Base-by-base conservation (phyloP, 2,329 filamentous ascomycete species). In the Verticillium klebahnii region DNA sequence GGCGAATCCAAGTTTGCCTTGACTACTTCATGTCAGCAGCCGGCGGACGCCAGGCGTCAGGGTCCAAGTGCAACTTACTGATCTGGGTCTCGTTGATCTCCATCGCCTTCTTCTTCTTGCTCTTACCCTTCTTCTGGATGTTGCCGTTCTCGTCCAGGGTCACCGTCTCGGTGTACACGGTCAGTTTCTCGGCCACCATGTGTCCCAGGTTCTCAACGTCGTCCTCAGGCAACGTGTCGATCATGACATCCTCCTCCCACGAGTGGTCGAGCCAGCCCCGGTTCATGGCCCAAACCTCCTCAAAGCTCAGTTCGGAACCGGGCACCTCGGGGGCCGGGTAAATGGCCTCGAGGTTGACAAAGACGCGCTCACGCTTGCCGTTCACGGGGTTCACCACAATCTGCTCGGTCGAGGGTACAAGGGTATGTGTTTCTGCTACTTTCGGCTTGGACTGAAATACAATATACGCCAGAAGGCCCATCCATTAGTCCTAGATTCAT, bases 401-500 rank as follows among this genome's bases (percentile, higher is more conserved):
- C 80, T 95, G 92, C 74, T 91, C 86, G 71, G 88, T 82, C 39
- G 83, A 83, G 79, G 90, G 84, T 79, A 89, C 84, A 90, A 82
- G 78, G 89, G 79, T 78, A 87, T 84, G 77, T 85, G 85, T 79
- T 73, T 81, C 78, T 78, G 86, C 80, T 79, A 87, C 82, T 78
- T 85, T 84, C 71, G 82, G 25, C 31, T 59, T 52, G 45, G 58
- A 59, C 40, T 55, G 80, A 76, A 80, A 83, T 86, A 84, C 76
- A 83, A 74, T 78, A 78, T 78, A 71, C 73, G 74, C 78, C 63
- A 68, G 60, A 67, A 66, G 86, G 32, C 74, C 64, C 64, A 66
- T 59, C 73, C 82, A 94, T 97, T 97, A 97, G 93, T 97, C 93
- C 93, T 97, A 86, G 85, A 82, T 85, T 88, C 83, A 93, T 95